Percentiles rank a stretch among this genome's conserved stretches.
Evolutionary conservation across 2,329 filamentous ascomycete species (phyloP).

Genomic region (Diaporthe citriasiana): DNA sequence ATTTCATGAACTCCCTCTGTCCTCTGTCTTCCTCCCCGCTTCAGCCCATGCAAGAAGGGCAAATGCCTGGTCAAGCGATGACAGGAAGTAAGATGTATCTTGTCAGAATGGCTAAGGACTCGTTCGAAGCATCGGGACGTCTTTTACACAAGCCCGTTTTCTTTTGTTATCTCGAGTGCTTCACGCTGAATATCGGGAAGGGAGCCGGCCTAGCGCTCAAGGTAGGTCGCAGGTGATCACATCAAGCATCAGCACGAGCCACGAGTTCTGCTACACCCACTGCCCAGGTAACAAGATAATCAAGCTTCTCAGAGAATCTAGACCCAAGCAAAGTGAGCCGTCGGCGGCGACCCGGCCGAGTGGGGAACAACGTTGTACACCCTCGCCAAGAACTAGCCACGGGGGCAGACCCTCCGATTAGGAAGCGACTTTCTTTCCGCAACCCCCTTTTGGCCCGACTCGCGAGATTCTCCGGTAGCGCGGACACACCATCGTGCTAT

Average conservation of each 20-base stretch:
- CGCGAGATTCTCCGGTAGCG: slow-evolving; percentile 19
- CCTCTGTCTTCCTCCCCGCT: neutral
- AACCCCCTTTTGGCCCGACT: neutral
- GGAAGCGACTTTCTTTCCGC: slow-evolving; percentile 9
- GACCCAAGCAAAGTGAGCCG: neutral
- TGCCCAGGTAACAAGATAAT: neutral
- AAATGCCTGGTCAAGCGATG: neutral
- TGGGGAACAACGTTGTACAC: slow-evolving; percentile 5
- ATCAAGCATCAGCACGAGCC: slow-evolving; percentile 4
- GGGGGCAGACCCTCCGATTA: slow-evolving; percentile 20
- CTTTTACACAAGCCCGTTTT: neutral
- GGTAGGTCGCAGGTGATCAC: slow-evolving; percentile 22
- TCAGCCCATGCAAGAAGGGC: neutral
- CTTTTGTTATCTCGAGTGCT: neutral
- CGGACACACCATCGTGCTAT: slow-evolving; percentile 10
- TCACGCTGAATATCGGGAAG: slow-evolving; percentile 6
- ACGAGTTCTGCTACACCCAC: neutral
- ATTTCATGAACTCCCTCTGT: neutral
- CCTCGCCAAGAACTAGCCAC: slow-evolving; percentile 14
- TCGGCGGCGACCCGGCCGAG: neutral
- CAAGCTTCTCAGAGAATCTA: neutral
- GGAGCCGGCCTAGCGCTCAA: slow-evolving; percentile 23
- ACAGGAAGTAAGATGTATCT: neutral
- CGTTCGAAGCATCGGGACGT: neutral
- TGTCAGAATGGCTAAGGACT: neutral